These are phyloP conservation scores for Camelina hispida DNA, from an alignment of 345 rosid species.

Conservation along the genomic window DNA sequence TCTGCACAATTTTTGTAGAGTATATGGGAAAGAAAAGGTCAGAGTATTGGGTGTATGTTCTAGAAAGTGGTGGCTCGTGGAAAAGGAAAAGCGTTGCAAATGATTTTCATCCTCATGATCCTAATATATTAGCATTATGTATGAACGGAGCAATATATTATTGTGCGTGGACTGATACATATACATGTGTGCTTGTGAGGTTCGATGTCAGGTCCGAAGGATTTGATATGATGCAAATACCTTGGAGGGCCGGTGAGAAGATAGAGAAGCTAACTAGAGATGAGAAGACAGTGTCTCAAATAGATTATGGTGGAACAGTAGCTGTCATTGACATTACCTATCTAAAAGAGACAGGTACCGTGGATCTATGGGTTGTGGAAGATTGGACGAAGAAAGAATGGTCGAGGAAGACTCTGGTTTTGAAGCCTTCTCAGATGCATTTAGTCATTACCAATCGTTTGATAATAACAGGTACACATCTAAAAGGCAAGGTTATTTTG, in stretches of 20 bases:
- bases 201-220: neutral
- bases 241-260: too few species aligned
- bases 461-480: neutral
- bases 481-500: neutral
- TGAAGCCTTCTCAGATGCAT: neutral
- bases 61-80: neutral
- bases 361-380: conserved; percentile 1
- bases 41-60: neutral
- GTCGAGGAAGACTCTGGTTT: neutral
- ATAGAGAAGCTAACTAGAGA: neutral
- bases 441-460: neutral
- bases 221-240: conserved; percentile 1
- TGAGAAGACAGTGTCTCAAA: neutral
- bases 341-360: neutral
- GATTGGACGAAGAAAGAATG: neutral
- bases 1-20: neutral
- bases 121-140: neutral
- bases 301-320: neutral
- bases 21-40: neutral
- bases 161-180: neutral
- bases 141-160: neutral
- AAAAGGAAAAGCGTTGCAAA: neutral
- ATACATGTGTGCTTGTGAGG: neutral
- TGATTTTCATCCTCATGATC: neutral
- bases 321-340: neutral